Evolutionary conservation across 176 grass and related monocot genomes (phyloP), one percentile per base, ranked within the genome.

Genomic region (Musa acuminata): DNA sequence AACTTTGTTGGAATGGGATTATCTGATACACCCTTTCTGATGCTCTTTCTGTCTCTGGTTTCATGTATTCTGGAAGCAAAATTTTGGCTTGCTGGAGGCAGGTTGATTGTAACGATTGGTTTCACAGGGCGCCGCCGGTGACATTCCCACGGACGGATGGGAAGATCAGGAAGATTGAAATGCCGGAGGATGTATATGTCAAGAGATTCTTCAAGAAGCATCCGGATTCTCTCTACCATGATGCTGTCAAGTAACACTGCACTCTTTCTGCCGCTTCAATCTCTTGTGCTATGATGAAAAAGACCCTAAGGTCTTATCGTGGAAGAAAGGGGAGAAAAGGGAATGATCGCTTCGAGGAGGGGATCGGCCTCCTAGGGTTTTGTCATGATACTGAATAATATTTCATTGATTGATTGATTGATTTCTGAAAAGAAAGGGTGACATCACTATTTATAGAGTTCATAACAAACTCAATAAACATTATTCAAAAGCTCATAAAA

Each of bases 181-280:
- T 92, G 73, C 85, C 87, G 29, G 87, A 92, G 77, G 89, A 96
- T 79, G 74, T 81, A 26, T 96, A 90, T 20, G 81, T 96, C 19
- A 88, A 67, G 75, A 82, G 68, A 51, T 92, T 96, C 82, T 87
- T 82, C 83, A 80, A 78, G 74, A 86, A 75, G 49, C 80, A 96
- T 60, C 87, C 89, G 0, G 80, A 87, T 92, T 92, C 87, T 13
- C 82, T 90, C 48, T 88, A 92, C 74, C 89, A 90, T 63, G 93
- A 92, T 62, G 80, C 84, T 4, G 64, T 96, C 83, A 87, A 86
- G 93, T 96, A 92, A 78, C 24, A 50, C 19, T 22, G 54, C 52
- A 11, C 1, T n/a, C 3, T 16, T 49, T 68, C 55, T 52, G 16
- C 25, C n/a, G 64, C 22, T 78, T 10, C 19, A 13, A 22, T 21